These are phyloP conservation scores for Pseudopyrenochaeta lycopersici DNA, from an alignment of 2,329 filamentous ascomycete genomes.

Conservation along the genomic window DNA sequence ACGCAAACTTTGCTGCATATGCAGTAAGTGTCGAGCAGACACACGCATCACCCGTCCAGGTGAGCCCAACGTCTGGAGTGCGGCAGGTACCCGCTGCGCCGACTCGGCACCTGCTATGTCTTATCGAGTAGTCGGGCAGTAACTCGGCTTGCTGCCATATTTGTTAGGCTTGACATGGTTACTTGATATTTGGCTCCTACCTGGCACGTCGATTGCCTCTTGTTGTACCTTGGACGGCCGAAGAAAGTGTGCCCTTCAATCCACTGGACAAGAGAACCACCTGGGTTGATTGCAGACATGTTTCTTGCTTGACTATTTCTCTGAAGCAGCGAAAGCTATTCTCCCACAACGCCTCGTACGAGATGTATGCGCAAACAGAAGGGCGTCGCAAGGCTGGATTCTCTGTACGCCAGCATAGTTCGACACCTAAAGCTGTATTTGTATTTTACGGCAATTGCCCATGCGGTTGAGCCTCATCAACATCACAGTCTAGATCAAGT, in stretches of 20 bases:
- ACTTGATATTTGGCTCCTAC: neutral
- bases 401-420: too few species aligned
- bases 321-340: too few species aligned
- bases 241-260: constrained; percentile 14
- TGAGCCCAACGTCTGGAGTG: constrained; percentile 5
- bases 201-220: constrained; percentile 5
- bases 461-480: constrained; percentile 5
- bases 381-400: too few species aligned
- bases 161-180: neutral
- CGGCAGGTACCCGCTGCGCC: constrained; percentile 9
- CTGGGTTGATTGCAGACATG: constrained; percentile 1
- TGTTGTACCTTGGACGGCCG: constrained; percentile 9
- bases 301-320: neutral
- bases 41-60: constrained; percentile 14
- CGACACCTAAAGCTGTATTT: neutral
- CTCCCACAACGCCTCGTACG: too few species aligned
- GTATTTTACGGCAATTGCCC: neutral
- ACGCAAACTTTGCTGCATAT: constrained; percentile 8
- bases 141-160: neutral
- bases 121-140: neutral
- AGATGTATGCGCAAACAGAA: too few species aligned
- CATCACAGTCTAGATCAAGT: constrained; percentile 2
- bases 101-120: constrained; percentile 3
- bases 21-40: constrained; percentile 10
- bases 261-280: constrained; percentile 2